phyloP scores from a whole-genome alignment of 176 grass and related monocot genomes.

The Paspalum vaginatum region DNA sequence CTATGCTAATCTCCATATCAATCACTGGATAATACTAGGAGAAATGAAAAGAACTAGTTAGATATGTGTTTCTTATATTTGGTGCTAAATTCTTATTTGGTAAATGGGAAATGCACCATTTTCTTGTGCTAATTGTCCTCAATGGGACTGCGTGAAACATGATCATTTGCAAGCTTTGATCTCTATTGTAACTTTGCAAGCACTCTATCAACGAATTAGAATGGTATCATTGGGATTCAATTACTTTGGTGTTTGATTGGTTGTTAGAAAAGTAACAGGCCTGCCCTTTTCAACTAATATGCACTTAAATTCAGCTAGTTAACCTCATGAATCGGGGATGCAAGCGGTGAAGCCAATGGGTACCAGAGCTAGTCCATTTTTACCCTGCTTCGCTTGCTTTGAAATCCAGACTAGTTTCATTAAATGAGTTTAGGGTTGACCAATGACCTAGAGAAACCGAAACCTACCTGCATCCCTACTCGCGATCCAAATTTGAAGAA shows the following conservation, averaged over 20 bases:
- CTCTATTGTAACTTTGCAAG: neutral
- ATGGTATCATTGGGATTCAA: neutral
- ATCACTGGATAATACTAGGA: neutral
- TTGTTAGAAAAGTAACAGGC: neutral
- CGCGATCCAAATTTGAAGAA: neutral
- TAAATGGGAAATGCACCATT: neutral
- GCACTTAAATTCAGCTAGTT: neutral
- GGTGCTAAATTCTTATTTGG: neutral
- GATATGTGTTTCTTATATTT: neutral
- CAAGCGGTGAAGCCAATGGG: neutral
- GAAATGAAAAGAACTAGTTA: conserved; percentile 4
- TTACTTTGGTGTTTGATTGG: neutral
- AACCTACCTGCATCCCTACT: neutral
- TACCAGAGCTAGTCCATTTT: neutral
- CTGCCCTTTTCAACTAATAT: neutral
- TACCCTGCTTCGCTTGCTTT: neutral
- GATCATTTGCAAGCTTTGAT: neutral
- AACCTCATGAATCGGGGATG: neutral
- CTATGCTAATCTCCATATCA: neutral
- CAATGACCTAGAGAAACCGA: neutral
- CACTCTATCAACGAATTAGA: neutral
- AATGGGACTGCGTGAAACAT: neutral
- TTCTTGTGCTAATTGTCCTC: neutral
- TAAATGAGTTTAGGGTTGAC: neutral
- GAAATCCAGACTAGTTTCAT: neutral